phyloP scores from a whole-genome alignment of 139 green algal genomes.

The Monoraphidium neglectum region DNA sequence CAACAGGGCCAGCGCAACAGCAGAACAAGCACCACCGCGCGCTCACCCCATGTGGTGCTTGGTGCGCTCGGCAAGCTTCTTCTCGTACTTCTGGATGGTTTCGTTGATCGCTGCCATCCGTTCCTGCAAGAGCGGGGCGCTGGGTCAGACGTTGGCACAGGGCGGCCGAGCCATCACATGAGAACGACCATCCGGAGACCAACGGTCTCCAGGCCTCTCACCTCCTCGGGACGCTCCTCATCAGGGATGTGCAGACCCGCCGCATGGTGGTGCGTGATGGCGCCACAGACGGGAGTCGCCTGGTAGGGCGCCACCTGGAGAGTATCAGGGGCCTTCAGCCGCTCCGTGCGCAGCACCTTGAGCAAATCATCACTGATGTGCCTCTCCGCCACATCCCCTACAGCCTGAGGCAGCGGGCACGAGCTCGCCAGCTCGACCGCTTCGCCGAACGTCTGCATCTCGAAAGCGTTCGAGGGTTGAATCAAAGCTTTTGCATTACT shows the following conservation, averaged over 20 bases:
- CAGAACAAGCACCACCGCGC: not conserved
- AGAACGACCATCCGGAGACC: not conserved
- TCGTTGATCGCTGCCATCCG: slow-evolving; percentile 56
- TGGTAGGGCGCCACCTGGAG: slow-evolving; percentile 76
- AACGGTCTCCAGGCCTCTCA: slow-evolving; percentile 13
- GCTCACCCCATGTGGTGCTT: slow-evolving; percentile 84
- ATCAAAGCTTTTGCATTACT: no score
- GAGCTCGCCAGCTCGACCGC: slow-evolving; percentile 29
- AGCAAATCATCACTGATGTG: not conserved
- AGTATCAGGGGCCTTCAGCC: slow-evolving; percentile 30
- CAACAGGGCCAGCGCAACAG: not conserved
- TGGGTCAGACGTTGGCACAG: not conserved
- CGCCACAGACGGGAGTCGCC: slow-evolving; percentile 69
- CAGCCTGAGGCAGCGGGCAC: slow-evolving; percentile 24
- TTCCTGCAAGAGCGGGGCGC: slow-evolving; percentile 56
- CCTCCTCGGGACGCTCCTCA: slow-evolving; percentile 50
- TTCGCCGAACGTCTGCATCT: no score
- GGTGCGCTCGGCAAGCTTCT: slow-evolving; percentile 80
- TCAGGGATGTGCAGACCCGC: slow-evolving; percentile 68
- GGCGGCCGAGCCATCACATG: not conserved
- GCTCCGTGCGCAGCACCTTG: slow-evolving; percentile 15
- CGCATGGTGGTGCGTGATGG: slow-evolving; percentile 72
- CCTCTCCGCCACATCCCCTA: not conserved
- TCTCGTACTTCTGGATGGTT: slow-evolving; percentile 81
- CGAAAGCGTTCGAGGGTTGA: no score